Conservation (phyloP, 75 land plant genomes). For the Picea glauca region DNA sequence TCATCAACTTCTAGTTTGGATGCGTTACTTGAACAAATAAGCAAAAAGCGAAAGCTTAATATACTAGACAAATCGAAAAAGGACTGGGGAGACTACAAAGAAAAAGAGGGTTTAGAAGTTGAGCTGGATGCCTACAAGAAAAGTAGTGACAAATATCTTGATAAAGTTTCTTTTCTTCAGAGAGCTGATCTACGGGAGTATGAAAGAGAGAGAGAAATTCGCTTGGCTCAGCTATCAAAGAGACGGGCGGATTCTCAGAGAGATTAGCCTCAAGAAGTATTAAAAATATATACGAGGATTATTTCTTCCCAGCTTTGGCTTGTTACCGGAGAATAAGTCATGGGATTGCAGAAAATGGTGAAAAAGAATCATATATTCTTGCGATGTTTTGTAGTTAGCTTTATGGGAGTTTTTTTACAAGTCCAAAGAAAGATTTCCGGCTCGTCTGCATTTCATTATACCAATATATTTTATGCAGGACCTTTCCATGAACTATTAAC, state of each 20-base stretch:
- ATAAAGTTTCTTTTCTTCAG: constrained; percentile 87
- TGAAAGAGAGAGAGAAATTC: constrained; percentile 92
- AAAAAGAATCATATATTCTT: background rate
- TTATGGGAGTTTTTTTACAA: background rate
- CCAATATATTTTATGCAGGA: background rate
- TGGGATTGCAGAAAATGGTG: background rate
- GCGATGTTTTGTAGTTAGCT: background rate
- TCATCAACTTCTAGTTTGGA: constrained; percentile 69
- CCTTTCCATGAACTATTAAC: background rate
- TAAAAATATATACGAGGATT: background rate
- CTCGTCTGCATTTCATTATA: background rate
- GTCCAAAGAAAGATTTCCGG: background rate
- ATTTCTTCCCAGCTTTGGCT: background rate
- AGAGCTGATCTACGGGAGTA: constrained; percentile 86
- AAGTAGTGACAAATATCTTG: constrained; percentile 92
- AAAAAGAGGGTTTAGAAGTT: constrained; percentile 78
- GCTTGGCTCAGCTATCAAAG: constrained; percentile 76
- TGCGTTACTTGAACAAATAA: constrained; percentile 78
- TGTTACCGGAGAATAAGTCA: background rate
- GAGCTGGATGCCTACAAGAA: constrained; percentile 98
- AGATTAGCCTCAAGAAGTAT: constrained; percentile 12
- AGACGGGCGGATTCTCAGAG: constrained; percentile 46
- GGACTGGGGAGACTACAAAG: constrained; percentile 98
- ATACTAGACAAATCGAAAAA: constrained; percentile 95
- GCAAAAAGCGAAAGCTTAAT: constrained; percentile 85